Percentiles rank a stretch among this genome's conserved stretches.
These are phyloP conservation scores for Daedalea quercina DNA, from an alignment of 768 basidiomycete genomes.

Conservation along the genomic window DNA sequence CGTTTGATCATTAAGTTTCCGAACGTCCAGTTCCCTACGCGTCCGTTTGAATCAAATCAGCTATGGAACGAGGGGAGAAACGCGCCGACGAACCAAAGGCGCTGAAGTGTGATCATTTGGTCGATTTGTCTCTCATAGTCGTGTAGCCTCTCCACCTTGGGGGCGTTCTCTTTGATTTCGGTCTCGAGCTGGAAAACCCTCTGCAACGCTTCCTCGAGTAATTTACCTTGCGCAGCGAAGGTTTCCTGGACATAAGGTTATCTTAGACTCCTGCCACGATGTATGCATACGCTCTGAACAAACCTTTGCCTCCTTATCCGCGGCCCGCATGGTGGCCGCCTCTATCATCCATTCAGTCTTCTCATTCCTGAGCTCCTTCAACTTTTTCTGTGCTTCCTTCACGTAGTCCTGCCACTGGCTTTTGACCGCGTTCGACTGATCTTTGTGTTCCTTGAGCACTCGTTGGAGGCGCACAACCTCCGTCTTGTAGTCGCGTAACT, in stretches of 20 bases:
- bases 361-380: slow-evolving; percentile 70
- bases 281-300: not conserved
- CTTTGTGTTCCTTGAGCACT: slow-evolving; percentile 67
- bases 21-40: slow-evolving; percentile 67
- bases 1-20: slow-evolving; percentile 58
- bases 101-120: slow-evolving; percentile 69
- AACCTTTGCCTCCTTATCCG: slow-evolving; percentile 67
- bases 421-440: slow-evolving; percentile 66
- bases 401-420: slow-evolving; percentile 84
- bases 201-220: slow-evolving; percentile 61
- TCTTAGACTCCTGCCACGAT: not conserved
- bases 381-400: slow-evolving; percentile 67
- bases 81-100: slow-evolving; percentile 57
- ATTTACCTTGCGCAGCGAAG: slow-evolving; percentile 60
- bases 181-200: slow-evolving; percentile 71
- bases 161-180: slow-evolving; percentile 67
- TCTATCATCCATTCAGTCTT: slow-evolving; percentile 73
- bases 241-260: slow-evolving; percentile 39
- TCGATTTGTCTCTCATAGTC: slow-evolving; percentile 89
- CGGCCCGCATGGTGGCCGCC: slow-evolving; percentile 57
- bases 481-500: slow-evolving; percentile 67
- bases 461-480: slow-evolving; percentile 61
- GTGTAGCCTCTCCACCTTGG: slow-evolving; percentile 71
- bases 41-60: not conserved
- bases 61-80: too few species aligned